Percentiles rank a stretch among this genome's conserved stretches.
Conservation (phyloP, 164 flowering plant species). For the Protea cynaroides region DNA sequence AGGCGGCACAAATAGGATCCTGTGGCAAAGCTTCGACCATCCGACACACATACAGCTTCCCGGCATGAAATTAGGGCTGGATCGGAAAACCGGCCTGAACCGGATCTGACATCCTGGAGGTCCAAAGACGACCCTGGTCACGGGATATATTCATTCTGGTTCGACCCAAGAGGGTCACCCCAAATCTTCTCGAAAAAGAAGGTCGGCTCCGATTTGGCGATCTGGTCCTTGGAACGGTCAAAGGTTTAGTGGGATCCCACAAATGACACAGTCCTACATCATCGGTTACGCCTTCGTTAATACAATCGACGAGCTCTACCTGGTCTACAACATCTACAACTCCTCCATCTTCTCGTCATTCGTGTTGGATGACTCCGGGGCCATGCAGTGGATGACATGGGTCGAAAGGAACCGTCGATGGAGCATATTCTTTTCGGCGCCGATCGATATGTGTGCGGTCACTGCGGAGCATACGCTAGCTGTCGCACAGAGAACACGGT, state of each 20-base stretch:
- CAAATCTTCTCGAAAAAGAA: background rate
- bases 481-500: background rate
- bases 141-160: background rate
- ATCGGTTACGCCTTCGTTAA: background rate
- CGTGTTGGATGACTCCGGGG: background rate
- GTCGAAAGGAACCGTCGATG: background rate
- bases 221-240: conserved; percentile 7
- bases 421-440: background rate
- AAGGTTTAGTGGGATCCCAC: background rate
- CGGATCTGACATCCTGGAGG: background rate
- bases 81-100: background rate
- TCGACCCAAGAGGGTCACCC: background rate
- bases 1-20: background rate
- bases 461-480: background rate
- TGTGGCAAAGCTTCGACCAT: background rate
- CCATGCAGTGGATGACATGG: background rate
- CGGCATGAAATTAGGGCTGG: background rate
- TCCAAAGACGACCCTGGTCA: background rate
- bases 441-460: background rate
- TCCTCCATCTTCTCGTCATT: background rate
- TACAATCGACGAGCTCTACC: background rate
- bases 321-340: background rate
- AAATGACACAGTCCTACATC: background rate
- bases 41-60: background rate
- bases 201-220: background rate